Evolutionary conservation across 768 basidiomycete species (phyloP).

Genomic region (Mycena vitilis): DNA sequence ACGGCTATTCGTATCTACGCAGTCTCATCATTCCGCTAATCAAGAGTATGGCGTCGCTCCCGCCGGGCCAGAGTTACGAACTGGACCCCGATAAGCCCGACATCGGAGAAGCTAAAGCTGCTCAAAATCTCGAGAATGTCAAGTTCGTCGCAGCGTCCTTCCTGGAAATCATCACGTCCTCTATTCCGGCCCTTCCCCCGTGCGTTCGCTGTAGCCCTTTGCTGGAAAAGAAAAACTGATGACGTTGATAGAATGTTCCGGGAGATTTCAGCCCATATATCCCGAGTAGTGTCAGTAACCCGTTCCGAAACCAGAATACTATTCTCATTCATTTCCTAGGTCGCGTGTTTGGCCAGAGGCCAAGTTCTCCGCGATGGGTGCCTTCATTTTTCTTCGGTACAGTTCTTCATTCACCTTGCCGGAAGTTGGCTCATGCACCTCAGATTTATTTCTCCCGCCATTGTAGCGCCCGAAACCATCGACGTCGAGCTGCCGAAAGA

Average conservation of each 20-base stretch:
- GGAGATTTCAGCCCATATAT: conserved; percentile 87
- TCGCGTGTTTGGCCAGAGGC: conserved; percentile 80
- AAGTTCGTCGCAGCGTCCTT: conserved; percentile 81
- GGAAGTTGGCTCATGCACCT: conserved; percentile 8
- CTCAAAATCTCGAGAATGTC: conserved; percentile 77
- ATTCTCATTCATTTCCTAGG: conserved; percentile 42
- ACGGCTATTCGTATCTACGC: conserved; percentile 93
- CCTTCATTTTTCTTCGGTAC: conserved; percentile 91
- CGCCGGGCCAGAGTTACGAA: conserved; percentile 80
- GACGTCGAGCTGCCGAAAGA: conserved; percentile 85
- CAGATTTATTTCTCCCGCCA: conserved; percentile 92
- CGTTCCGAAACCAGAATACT: neutral
- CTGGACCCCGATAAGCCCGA: conserved; percentile 72
- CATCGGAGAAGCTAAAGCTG: conserved; percentile 66
- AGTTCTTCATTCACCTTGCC: conserved; percentile 3
- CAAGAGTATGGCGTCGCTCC: conserved; percentile 77
- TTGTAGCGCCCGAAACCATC: conserved; percentile 86
- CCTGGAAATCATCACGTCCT: conserved; percentile 78
- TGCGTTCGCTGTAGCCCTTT: conserved; percentile 51
- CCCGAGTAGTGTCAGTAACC: conserved; percentile 75
- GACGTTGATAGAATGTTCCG: conserved; percentile 75
- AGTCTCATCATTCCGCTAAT: conserved; percentile 82
- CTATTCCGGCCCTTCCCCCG: conserved; percentile 78
- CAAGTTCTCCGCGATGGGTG: conserved; percentile 85
- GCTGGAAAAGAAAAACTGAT: conserved; percentile 23